Conservation (phyloP, 2,329 filamentous ascomycete genomes). For the Cladosporium sp. region DNA sequence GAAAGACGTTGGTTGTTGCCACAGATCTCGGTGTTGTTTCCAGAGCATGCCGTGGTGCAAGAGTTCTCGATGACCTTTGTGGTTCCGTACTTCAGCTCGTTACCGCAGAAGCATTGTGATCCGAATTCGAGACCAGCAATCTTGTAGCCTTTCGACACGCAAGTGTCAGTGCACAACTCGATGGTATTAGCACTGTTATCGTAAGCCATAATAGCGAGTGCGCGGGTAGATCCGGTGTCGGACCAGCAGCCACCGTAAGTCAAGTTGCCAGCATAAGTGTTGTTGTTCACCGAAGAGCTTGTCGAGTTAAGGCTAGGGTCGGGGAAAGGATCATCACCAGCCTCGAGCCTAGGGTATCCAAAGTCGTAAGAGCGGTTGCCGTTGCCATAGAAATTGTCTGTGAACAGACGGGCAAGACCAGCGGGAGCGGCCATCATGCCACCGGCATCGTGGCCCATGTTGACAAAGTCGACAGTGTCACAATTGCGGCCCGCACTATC, state of each 20-base stretch:
- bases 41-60: slow-evolving; percentile 36
- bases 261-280: slow-evolving; percentile 40
- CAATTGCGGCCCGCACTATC: slow-evolving; percentile 30
- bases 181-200: slow-evolving; percentile 36
- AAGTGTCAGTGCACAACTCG: slow-evolving; percentile 37
- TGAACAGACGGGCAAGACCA: slow-evolving; percentile 41
- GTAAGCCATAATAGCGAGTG: slow-evolving; percentile 34
- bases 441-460: slow-evolving; percentile 40
- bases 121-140: slow-evolving; percentile 41
- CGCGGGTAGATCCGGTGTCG: slow-evolving; percentile 30
- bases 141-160: slow-evolving; percentile 35
- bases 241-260: slow-evolving; percentile 43
- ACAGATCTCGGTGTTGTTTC: slow-evolving; percentile 37
- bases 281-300: slow-evolving; percentile 29
- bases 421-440: slow-evolving; percentile 40
- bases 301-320: slow-evolving; percentile 35
- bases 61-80: slow-evolving; percentile 36
- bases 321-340: slow-evolving; percentile 39
- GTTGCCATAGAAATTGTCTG: slow-evolving; percentile 43
- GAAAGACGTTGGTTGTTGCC: slow-evolving; percentile 38
- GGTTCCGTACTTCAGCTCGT: slow-evolving; percentile 30
- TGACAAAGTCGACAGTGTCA: slow-evolving; percentile 41
- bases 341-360: slow-evolving; percentile 40
- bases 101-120: slow-evolving; percentile 41
- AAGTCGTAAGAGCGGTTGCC: slow-evolving; percentile 40